Base-by-base conservation (phyloP, 768 basidiomycete species). In the Strobilomyces echinocephalus region DNA sequence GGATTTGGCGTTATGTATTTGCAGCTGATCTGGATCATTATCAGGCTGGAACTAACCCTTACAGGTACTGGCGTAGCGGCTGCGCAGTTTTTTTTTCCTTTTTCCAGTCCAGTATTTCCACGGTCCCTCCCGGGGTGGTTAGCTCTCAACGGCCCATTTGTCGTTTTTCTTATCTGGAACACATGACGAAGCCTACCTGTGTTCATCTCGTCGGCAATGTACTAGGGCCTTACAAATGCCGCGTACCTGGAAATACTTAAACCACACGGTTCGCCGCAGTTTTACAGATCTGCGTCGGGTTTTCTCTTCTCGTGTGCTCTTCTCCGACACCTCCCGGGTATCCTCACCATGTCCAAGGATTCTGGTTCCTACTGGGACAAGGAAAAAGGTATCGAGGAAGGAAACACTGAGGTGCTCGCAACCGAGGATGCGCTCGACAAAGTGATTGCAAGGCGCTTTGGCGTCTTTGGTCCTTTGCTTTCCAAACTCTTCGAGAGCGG, bases 401-500 rank as follows among this genome's bases (percentile, higher is more conserved):
- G n/a, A 8, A 38, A 36, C 34, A 7, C 46, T 8, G 42, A 58
- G 18, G 24, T 35, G 10, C 36, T 46, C n/a, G 30, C 45, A 14
- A 45, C 44, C 24, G 72, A 73, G 34, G 60, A 55, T 28, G 60
- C 64, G 2, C 72, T 63, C 0, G 69, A 70, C 34, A 40, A 57
- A 42, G 63, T 59, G 14, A 64, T 73, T 28, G 62, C 57, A 18
- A 57, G 56, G 26, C 63, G 71, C 15, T 75, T 70, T 47, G 64
- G 68, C 31, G 52, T 44, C 30, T 52, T 69, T 33, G 68, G 67
- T 1, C 69, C 68, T 3, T 31, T 72, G 38, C 61, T 76, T 21
- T 60, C 65, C 41, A 73, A 62, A 59, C 65, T 79, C 12, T 79
- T 80, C 60, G 65, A 70, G 15, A 74, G 67, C 49, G 79, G 79